Percentiles rank a stretch among this genome's conserved stretches.
Evolutionary conservation across 768 basidiomycete genomes (phyloP).

Genomic region (Neoboletus brunneissimus): DNA sequence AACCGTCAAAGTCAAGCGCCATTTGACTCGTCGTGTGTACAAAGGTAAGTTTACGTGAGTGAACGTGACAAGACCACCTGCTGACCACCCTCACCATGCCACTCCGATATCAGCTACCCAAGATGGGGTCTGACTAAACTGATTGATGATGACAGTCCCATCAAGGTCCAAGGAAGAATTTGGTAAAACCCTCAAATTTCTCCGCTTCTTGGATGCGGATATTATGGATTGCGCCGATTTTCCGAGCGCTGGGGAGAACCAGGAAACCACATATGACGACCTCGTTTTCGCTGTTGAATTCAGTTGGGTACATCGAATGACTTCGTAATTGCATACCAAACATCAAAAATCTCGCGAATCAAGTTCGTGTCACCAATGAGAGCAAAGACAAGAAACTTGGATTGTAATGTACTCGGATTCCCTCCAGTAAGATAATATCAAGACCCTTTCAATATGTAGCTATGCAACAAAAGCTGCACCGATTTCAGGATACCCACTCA

Average conservation of each 20-base stretch:
- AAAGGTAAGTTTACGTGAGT: too few relatives aligned
- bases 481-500: neutral
- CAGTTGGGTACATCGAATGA: neutral
- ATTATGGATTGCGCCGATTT: neutral
- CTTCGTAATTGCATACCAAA: neutral
- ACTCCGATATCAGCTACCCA: neutral
- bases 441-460: neutral
- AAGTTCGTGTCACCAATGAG: neutral
- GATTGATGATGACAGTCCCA: neutral
- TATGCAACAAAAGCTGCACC: neutral
- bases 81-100: neutral
- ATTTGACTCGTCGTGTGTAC: too few relatives aligned
- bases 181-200: neutral
- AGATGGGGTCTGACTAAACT: neutral
- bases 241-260: neutral
- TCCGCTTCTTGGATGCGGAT: neutral
- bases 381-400: neutral
- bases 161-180: neutral
- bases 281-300: neutral
- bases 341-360: neutral
- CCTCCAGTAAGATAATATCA: neutral
- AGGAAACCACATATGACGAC: neutral
- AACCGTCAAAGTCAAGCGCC: too few relatives aligned
- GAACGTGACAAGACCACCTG: neutral
- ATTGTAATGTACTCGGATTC: neutral